Evolutionary conservation across 169 alveolate genomes (phyloP).

Genomic region (Cryptosporidium ryanae): DNA sequence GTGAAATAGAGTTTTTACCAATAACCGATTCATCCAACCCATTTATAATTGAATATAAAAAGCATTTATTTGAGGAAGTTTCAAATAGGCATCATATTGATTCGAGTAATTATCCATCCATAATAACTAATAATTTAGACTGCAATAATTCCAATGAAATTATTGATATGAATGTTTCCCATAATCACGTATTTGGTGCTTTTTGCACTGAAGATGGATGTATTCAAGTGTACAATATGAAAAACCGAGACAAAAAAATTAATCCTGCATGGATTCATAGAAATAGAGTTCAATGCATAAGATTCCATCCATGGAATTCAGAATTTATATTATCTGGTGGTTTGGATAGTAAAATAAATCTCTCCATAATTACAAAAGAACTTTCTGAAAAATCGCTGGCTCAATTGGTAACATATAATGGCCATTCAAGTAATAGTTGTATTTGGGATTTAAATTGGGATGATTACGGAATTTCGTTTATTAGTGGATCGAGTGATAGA

Average conservation of each 20-base stretch:
- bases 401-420: constrained; percentile 43
- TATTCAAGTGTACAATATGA: constrained; percentile 31
- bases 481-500: constrained; percentile 84
- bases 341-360: constrained; percentile 45
- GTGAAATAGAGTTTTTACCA: constrained; percentile 32
- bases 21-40: constrained; percentile 29
- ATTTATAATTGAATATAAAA: constrained; percentile 29
- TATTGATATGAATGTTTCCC: constrained; percentile 61
- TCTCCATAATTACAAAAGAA: constrained; percentile 26
- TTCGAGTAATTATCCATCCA: constrained; percentile 33
- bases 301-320: constrained; percentile 60
- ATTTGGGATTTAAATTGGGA: constrained; percentile 85
- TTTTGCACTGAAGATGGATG: constrained; percentile 66
- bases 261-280: constrained; percentile 53
- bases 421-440: constrained; percentile 41
- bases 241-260: constrained; percentile 12
- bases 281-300: constrained; percentile 52
- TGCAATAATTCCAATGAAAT: constrained; percentile 5
- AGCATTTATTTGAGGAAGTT: constrained; percentile 28
- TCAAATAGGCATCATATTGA: constrained; percentile 27
- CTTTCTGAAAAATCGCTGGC: not conserved
- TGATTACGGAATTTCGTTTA: constrained; percentile 83
- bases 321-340: constrained; percentile 56
- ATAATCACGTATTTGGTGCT: constrained; percentile 54
- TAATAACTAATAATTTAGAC: constrained; percentile 28